These are phyloP conservation scores for Alternaria sp. DNA, from an alignment of 2,329 filamentous ascomycete genomes.

Conservation along the genomic window DNA sequence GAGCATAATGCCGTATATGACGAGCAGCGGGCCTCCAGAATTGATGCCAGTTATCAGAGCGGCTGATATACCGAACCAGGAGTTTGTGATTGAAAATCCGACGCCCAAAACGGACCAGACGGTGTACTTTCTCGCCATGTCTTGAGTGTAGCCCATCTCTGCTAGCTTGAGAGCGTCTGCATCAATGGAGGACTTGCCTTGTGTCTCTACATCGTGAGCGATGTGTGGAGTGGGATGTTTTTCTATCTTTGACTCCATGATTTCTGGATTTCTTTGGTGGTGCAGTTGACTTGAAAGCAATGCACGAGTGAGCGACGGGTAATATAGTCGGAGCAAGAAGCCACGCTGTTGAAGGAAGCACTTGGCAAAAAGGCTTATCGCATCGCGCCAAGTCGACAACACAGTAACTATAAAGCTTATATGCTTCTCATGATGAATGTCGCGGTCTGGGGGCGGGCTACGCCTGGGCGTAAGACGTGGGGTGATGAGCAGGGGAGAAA, in stretches of 20 bases:
- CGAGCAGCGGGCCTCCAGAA: constrained; percentile 59
- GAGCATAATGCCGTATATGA: constrained; percentile 61
- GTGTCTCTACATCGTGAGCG: constrained; percentile 23
- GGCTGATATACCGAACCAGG: constrained; percentile 62
- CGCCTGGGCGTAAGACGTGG: neutral
- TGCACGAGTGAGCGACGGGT: neutral
- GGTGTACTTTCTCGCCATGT: constrained; percentile 59
- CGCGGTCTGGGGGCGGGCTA: neutral
- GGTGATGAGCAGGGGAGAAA: neutral
- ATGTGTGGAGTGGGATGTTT: constrained; percentile 19
- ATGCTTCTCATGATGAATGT: constrained; percentile 4
- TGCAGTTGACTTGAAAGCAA: neutral
- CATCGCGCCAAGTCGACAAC: constrained; percentile 12
- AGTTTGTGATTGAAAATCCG: constrained; percentile 62
- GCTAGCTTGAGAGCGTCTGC: constrained; percentile 57
- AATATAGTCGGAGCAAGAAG: neutral
- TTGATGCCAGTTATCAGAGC: constrained; percentile 61
- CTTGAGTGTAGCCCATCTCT: constrained; percentile 60
- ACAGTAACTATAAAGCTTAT: constrained; percentile 14
- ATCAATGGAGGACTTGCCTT: constrained; percentile 32
- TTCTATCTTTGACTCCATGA: constrained; percentile 22
- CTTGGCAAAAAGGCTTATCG: constrained; percentile 24
- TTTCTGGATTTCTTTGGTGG: neutral
- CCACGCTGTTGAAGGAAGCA: neutral
- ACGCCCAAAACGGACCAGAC: constrained; percentile 61